Evolutionary conservation across 225 moss, liverwort and hornwort genomes (phyloP).

Genomic region (Asterella californica): DNA sequence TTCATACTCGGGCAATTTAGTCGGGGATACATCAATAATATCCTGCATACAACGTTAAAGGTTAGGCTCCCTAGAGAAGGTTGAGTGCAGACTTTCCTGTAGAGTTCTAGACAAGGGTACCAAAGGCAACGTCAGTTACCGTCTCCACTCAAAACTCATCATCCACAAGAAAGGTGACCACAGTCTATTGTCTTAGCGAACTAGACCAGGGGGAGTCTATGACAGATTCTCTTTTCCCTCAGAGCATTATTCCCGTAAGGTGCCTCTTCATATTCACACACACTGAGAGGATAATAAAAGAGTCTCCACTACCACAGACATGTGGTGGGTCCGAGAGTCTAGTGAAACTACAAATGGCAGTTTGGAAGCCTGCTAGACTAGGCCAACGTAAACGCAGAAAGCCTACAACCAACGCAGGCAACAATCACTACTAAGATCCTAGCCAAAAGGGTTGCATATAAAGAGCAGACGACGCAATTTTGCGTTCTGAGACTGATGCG

Average conservation of each 20-base stretch:
- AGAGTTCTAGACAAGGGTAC: background rate
- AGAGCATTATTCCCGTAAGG: background rate
- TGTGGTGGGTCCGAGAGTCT: background rate
- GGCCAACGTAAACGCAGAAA: background rate
- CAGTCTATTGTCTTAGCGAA: background rate
- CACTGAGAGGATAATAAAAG: background rate
- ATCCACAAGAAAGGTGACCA: background rate
- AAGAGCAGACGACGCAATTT: background rate
- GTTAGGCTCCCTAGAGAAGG: background rate
- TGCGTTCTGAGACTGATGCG: background rate
- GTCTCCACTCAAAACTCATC: background rate
- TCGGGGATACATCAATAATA: constrained; percentile 62
- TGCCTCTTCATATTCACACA: background rate
- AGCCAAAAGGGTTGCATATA: background rate
- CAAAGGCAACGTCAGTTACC: background rate
- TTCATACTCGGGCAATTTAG: constrained; percentile 61
- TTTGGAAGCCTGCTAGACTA: background rate
- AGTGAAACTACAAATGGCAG: background rate
- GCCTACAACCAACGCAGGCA: background rate
- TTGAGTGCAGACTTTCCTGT: background rate
- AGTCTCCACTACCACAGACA: background rate
- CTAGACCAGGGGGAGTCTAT: background rate
- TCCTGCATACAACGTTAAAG: constrained; percentile 43
- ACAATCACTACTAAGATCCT: background rate
- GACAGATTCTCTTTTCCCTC: too few relatives aligned